Evolutionary conservation across 78 protist species (phyloP).

Genomic region (Dictyostelium citrinum): DNA sequence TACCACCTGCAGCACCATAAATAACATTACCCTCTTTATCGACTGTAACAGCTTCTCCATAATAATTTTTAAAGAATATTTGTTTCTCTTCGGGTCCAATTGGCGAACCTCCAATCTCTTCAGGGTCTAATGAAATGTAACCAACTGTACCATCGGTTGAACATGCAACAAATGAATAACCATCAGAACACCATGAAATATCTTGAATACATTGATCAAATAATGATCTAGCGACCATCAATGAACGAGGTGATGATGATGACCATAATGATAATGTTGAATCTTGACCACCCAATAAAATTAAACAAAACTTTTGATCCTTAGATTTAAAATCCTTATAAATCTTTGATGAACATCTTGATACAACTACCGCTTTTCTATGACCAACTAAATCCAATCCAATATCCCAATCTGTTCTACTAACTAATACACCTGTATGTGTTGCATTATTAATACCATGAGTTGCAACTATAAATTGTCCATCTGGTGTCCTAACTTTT

Average conservation of each 20-base stretch:
- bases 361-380: slow-evolving; percentile 17
- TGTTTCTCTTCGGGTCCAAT: not conserved
- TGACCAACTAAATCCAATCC: slow-evolving; percentile 58
- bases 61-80: not conserved
- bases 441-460: slow-evolving; percentile 9
- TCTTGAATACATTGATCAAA: slow-evolving; percentile 55
- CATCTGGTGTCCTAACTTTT: slow-evolving; percentile 78
- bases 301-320: not conserved
- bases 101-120: slow-evolving; percentile 17
- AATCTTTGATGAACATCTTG: slow-evolving; percentile 27
- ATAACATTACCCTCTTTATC: slow-evolving; percentile 3
- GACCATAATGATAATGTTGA: slow-evolving; percentile 48
- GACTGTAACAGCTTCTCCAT: slow-evolving; percentile 43
- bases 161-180: slow-evolving; percentile 37
- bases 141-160: slow-evolving; percentile 50
- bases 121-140: not conserved
- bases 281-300: slow-evolving; percentile 54
- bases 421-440: slow-evolving; percentile 28
- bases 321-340: not conserved
- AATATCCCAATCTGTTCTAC: slow-evolving; percentile 25
- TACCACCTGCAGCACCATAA: not conserved
- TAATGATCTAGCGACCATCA: not conserved
- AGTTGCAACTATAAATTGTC: slow-evolving; percentile 28
- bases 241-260: slow-evolving; percentile 14
- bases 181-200: slow-evolving; percentile 68